Conservation (phyloP, 176 grass and related monocot genomes). For the Avena insularis region DNA sequence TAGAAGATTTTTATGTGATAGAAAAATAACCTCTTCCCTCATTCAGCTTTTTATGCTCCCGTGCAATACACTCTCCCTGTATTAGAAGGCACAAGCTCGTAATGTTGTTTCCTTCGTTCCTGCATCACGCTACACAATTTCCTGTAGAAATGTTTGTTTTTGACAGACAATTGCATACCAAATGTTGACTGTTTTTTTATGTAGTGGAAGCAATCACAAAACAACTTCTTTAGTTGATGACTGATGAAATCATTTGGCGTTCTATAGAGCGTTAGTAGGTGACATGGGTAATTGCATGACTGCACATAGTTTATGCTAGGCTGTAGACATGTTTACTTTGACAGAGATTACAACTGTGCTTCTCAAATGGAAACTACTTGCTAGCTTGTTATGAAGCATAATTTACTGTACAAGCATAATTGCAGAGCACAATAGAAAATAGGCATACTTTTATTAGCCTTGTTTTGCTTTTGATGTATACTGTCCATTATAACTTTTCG, state of each 20-base stretch:
- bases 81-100: background rate
- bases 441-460: background rate
- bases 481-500: background rate
- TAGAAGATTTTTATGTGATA: background rate
- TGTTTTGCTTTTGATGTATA: conserved; percentile 27
- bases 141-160: conserved; percentile 9
- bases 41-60: background rate
- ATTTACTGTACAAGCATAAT: conserved; percentile 12
- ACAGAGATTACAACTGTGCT: background rate
- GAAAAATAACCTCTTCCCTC: background rate
- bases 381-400: conserved; percentile 14
- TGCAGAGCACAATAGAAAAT: background rate
- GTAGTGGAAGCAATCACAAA: conserved; percentile 19
- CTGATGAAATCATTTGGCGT: conserved; percentile 1
- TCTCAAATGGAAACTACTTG: conserved; percentile 19
- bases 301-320: background rate
- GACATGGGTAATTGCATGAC: conserved; percentile 1
- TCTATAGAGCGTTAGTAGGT: conserved; percentile 24
- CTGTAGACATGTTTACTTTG: conserved; percentile 15
- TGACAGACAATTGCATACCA: conserved; percentile 7
- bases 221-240: conserved; percentile 22
- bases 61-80: background rate
- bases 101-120: conserved; percentile 27
- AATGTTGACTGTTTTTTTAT: conserved; percentile 1
- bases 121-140: conserved; percentile 5